These are phyloP conservation scores for Helminthosporium solani DNA, from an alignment of 2,329 filamentous ascomycete genomes.

Conservation along the genomic window DNA sequence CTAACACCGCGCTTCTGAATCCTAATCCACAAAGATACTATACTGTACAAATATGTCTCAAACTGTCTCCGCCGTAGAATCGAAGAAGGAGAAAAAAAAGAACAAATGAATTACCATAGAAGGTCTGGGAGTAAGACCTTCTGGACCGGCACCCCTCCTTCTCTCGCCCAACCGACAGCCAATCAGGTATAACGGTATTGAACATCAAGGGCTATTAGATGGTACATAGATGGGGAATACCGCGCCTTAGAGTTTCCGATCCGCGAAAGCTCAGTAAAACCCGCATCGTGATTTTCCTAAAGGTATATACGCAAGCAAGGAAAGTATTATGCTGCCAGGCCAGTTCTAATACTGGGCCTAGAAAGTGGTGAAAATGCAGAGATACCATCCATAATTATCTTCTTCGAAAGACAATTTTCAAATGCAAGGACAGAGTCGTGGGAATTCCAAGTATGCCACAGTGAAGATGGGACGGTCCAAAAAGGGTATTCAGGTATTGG, in stretches of 20 bases:
- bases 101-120: neutral
- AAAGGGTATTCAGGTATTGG: neutral
- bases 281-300: neutral
- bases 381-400: neutral
- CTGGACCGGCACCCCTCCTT: too few species aligned
- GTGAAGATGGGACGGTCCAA: neutral
- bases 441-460: neutral
- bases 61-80: neutral
- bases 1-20: neutral
- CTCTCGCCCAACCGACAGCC: too few species aligned
- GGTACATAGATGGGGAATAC: too few species aligned
- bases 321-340: neutral
- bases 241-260: too few species aligned
- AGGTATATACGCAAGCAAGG: conserved; percentile 1
- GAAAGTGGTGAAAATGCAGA: neutral
- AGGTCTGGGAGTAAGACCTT: neutral
- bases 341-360: neutral
- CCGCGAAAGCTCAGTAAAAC: too few species aligned
- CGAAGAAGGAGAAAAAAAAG: neutral
- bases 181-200: too few species aligned
- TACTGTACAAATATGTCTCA: too few species aligned
- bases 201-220: too few species aligned
- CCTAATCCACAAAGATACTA: neutral
- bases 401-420: neutral
- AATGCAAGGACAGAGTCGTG: neutral